Base-by-base conservation (phyloP, 306 rosid genomes). In the Adenanthera pavonina region DNA sequence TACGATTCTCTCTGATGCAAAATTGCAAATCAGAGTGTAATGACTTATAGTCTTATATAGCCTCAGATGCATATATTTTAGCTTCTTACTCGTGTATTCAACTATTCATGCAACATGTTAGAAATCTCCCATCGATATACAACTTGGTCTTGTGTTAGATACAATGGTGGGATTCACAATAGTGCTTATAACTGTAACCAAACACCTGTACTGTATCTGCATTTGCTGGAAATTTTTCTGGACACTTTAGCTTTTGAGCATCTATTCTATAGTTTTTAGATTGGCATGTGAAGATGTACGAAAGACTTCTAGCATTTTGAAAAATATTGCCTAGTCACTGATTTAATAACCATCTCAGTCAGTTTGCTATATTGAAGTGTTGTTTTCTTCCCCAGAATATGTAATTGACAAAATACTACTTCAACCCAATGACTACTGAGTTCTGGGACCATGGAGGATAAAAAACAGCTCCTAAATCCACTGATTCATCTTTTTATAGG, bases 21-120 rank as follows among this genome's bases (percentile, higher is more conserved):
- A 72, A 25, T 33, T 36, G 20, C 73, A 70, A 68, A 72, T 53
- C 73, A 16, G 72, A 53, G 62, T 73, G 34, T 66, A 40, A 79
- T 65, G 1, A 77, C 72, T 30, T 30, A 67, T 69, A 19, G 38
- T 41, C 48, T 41, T 9, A 40, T 14, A 61, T 11, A 61, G 13
- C 0, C 38, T 30, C n/a, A 53, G 68, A 62, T 61, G 36, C 36
- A 72, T 43, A 5, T 15, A 25, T 47, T 54, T 34, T 77, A 11
- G 14, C 14, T 7, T 72, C 65, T 13, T 53, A 54, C 5, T 12
- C 17, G 1, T 44, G 7, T 44, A 43, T n/a, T 9, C 4, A 34
- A 35, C 5, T 44, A 43, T n/a, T 49, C 40, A 20, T 46, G 40
- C 54, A 12, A 69, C 33, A 69, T 12, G 56, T 46, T 20, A 69